phyloP scores from a whole-genome alignment of 2,329 filamentous ascomycete species.

The Aspergillus aculeatinus region DNA sequence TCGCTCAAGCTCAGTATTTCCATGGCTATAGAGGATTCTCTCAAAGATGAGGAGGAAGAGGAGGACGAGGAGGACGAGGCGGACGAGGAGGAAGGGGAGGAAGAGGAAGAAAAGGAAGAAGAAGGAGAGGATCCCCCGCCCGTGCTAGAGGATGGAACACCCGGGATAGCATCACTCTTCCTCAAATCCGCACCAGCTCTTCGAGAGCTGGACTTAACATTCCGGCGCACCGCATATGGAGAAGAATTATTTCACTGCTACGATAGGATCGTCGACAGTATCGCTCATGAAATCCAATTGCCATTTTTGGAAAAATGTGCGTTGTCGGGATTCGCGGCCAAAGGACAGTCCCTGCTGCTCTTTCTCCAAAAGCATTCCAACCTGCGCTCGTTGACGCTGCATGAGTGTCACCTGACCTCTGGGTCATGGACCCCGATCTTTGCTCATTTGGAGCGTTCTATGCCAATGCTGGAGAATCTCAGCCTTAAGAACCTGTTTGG shows the following conservation, averaged over 20 bases:
- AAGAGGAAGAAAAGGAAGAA: too few relatives aligned
- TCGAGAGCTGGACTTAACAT: slow-evolving; percentile 5
- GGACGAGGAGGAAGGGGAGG: not conserved
- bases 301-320: slow-evolving; percentile 1
- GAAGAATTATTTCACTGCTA: not conserved
- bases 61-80: not conserved
- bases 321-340: not conserved
- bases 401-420: slow-evolving; percentile 1
- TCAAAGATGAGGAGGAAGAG: not conserved
- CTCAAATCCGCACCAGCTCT: not conserved
- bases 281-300: slow-evolving; percentile 4
- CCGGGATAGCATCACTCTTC: not conserved
- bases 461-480: not conserved
- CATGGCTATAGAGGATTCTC: not conserved
- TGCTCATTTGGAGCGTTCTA: not conserved
- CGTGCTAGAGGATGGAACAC: not conserved
- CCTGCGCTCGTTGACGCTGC: not conserved
- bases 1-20: slow-evolving; percentile 4
- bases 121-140: too few relatives aligned
- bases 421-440: slow-evolving; percentile 10
- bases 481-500: not conserved
- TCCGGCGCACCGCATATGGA: not conserved
- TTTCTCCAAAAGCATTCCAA: slow-evolving; percentile 2
- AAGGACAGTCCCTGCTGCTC: slow-evolving; percentile 2
- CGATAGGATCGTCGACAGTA: slow-evolving; percentile 4